phyloP scores from a whole-genome alignment of 371 early-diverging fungal species.

The Mortierella sp. region DNA sequence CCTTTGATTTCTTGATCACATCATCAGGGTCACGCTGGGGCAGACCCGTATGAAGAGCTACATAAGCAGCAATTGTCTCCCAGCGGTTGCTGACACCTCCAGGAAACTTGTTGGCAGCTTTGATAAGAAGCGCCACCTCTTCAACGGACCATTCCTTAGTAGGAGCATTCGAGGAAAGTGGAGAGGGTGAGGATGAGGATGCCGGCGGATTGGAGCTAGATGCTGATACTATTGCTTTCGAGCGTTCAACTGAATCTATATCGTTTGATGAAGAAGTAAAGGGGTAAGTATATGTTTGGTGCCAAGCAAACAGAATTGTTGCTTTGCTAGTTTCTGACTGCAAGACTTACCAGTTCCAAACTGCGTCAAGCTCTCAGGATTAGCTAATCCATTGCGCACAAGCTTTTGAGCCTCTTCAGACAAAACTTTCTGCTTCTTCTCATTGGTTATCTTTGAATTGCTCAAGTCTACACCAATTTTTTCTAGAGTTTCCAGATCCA shows the following conservation, averaged over 20 bases:
- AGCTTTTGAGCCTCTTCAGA: slow-evolving; percentile 37
- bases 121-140: slow-evolving; percentile 67
- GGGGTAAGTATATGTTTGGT: neutral
- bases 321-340: too few species aligned
- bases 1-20: slow-evolving; percentile 63
- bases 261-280: neutral
- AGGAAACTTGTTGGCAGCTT: slow-evolving; percentile 74
- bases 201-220: neutral
- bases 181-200: neutral
- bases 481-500: slow-evolving; percentile 52
- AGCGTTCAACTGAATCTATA: slow-evolving; percentile 19
- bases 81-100: slow-evolving; percentile 72
- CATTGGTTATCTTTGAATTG: slow-evolving; percentile 18
- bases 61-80: slow-evolving; percentile 70
- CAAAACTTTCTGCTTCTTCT: slow-evolving; percentile 43
- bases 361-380: slow-evolving; percentile 39
- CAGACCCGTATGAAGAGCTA: slow-evolving; percentile 62
- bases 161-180: slow-evolving; percentile 9
- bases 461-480: slow-evolving; percentile 39
- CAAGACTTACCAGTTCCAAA: slow-evolving; percentile 36
- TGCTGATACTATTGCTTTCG: neutral
- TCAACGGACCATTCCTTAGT: slow-evolving; percentile 64
- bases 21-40: slow-evolving; percentile 62
- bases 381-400: slow-evolving; percentile 36
- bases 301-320: neutral